These are phyloP conservation scores for Gossypium thurberi DNA, from an alignment of 345 rosid species.

Conservation along the genomic window DNA sequence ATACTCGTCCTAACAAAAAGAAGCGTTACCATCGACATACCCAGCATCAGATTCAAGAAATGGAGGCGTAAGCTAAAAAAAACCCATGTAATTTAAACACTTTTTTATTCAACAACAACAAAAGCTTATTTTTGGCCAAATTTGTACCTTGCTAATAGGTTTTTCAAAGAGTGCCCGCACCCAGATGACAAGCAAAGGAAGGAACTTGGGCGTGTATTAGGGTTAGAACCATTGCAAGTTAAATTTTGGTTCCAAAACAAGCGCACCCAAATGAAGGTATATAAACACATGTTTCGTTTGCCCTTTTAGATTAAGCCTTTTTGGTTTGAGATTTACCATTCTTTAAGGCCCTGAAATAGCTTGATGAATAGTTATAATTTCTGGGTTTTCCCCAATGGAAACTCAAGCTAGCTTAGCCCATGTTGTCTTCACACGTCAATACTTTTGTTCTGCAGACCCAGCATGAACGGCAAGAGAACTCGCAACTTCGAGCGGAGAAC, in stretches of 20 bases:
- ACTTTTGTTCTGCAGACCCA: slow-evolving; percentile 45
- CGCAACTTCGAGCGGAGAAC: slow-evolving; percentile 71
- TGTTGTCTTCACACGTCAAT: neutral
- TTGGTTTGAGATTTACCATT: neutral
- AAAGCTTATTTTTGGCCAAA: neutral
- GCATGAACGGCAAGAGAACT: slow-evolving; percentile 78
- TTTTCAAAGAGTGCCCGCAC: slow-evolving; percentile 97
- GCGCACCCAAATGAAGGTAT: slow-evolving; percentile 98
- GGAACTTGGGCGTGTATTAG: slow-evolving; percentile 78
- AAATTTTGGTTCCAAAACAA: slow-evolving; percentile 99
- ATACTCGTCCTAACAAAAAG: slow-evolving; percentile 68
- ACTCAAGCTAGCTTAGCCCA: neutral
- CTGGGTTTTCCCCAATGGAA: too few species aligned
- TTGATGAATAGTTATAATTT: too few species aligned
- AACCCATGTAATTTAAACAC: too few species aligned
- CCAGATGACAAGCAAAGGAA: slow-evolving; percentile 99
- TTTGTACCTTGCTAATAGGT: slow-evolving; percentile 13
- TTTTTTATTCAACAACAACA: neutral
- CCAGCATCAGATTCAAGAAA: slow-evolving; percentile 30
- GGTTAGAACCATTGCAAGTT: slow-evolving; percentile 88
- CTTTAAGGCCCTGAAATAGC: too few species aligned
- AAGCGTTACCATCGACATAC: slow-evolving; percentile 96
- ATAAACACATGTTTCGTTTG: neutral
- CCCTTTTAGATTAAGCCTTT: too few species aligned
- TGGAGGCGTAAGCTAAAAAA: slow-evolving; percentile 51